Evolutionary conservation across 805 yeast species (phyloP).

Genomic region (Kuraishia floccosa): DNA sequence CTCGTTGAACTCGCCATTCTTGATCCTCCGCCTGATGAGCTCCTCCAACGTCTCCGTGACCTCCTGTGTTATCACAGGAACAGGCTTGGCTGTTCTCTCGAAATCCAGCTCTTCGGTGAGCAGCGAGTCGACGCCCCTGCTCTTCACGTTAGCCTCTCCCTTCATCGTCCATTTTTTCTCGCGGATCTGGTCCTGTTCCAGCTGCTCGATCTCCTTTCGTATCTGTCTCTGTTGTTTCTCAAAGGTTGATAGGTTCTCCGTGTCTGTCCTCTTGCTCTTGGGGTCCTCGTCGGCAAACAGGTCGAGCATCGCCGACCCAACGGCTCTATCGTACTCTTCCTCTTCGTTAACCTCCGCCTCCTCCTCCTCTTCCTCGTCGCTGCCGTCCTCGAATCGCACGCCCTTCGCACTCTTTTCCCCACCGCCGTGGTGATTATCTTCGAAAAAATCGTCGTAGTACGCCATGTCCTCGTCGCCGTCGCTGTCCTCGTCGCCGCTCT

Average conservation of each 20-base stretch:
- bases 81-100: constrained; percentile 91
- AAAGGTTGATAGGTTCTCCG: constrained; percentile 50
- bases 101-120: constrained; percentile 77
- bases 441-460: constrained; percentile 60
- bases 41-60: constrained; percentile 83
- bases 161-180: constrained; percentile 90
- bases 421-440: constrained; percentile 17
- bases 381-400: constrained; percentile 2
- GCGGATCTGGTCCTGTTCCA: constrained; percentile 82
- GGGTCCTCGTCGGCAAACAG: constrained; percentile 36
- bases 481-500: constrained; percentile 36
- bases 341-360: constrained; percentile 33
- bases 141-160: constrained; percentile 80
- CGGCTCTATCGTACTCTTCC: constrained; percentile 50
- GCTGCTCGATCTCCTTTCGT: constrained; percentile 61
- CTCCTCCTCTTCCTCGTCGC: constrained; percentile 4
- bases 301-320: constrained; percentile 52
- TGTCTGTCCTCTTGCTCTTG: constrained; percentile 14
- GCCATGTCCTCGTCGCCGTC: constrained; percentile 30
- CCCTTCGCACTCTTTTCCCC: constrained; percentile 7
- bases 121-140: constrained; percentile 78
- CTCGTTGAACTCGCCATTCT: constrained; percentile 72
- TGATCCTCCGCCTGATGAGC: constrained; percentile 73
- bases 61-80: constrained; percentile 87
- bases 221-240: constrained; percentile 75